These are phyloP conservation scores for Amanita jacksonii DNA, from an alignment of 768 basidiomycete species.

Conservation along the genomic window DNA sequence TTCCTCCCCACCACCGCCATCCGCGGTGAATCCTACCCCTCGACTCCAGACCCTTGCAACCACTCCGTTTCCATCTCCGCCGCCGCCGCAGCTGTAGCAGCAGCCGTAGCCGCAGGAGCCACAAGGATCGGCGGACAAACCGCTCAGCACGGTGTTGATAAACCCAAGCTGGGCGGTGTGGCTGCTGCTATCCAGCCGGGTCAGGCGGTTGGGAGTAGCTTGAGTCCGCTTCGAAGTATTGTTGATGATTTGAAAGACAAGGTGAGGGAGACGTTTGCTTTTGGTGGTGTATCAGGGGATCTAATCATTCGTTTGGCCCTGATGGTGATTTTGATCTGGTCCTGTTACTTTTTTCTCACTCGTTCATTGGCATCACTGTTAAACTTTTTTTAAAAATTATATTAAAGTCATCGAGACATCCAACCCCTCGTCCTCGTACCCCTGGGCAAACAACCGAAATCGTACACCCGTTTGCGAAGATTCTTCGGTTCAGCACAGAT, in stretches of 20 bases:
- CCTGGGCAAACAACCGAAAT: constrained; percentile 37
- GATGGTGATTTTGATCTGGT: too few relatives aligned
- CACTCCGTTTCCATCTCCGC: constrained; percentile 7
- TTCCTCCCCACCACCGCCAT: constrained; percentile 73
- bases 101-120: constrained; percentile 11
- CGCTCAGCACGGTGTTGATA: constrained; percentile 15
- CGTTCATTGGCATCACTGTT: too few relatives aligned
- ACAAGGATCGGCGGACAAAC: too few relatives aligned
- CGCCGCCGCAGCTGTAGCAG: constrained; percentile 11
- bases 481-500: constrained; percentile 25
- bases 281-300: too few relatives aligned
- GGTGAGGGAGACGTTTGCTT: too few relatives aligned
- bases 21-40: constrained; percentile 44
- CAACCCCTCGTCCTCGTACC: constrained; percentile 31
- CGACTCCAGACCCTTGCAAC: constrained; percentile 34
- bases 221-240: constrained; percentile 52
- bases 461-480: constrained; percentile 49
- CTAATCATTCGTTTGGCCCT: too few relatives aligned
- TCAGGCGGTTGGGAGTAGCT: constrained; percentile 17
- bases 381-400: too few relatives aligned
- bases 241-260: constrained; percentile 72
- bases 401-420: constrained; percentile 14
- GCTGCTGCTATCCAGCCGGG: constrained; percentile 13
- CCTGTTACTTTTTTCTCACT: too few relatives aligned
- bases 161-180: constrained; percentile 2